These are phyloP conservation scores for Xerocomus potaroensis DNA, from an alignment of 768 basidiomycete species.

Conservation along the genomic window DNA sequence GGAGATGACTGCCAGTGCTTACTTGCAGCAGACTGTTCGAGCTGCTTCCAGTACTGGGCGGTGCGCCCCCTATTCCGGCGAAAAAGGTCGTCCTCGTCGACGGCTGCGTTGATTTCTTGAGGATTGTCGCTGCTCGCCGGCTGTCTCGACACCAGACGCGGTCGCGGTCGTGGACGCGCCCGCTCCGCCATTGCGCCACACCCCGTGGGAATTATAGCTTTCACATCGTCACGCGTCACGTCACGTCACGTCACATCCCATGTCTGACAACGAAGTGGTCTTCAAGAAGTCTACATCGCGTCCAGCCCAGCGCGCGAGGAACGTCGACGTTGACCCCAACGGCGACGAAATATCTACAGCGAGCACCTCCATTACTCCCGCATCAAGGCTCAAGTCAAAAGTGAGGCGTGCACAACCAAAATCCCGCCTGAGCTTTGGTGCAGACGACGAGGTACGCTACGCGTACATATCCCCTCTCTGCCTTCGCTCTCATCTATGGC, in stretches of 20 bases:
- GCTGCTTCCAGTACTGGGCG: slow-evolving; percentile 51
- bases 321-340: slow-evolving; percentile 34
- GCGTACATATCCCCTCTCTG: background rate
- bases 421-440: slow-evolving; percentile 76
- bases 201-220: slow-evolving; percentile 28
- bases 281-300: slow-evolving; percentile 44
- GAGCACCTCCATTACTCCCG: slow-evolving; percentile 56
- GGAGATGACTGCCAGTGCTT: slow-evolving; percentile 9
- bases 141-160: slow-evolving; percentile 38
- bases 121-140: slow-evolving; percentile 3
- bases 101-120: slow-evolving; percentile 10
- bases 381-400: slow-evolving; percentile 68
- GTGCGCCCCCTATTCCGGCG: slow-evolving; percentile 62
- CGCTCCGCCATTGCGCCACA: slow-evolving; percentile 20
- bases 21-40: slow-evolving; percentile 59
- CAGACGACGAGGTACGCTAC: slow-evolving; percentile 52
- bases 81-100: slow-evolving; percentile 67
- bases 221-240: slow-evolving; percentile 14
- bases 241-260: slow-evolving; percentile 23
- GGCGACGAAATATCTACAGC: background rate
- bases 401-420: slow-evolving; percentile 61
- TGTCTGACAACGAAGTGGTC: slow-evolving; percentile 30
- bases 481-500: slow-evolving; percentile 26
- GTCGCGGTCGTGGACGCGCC: slow-evolving; percentile 48
- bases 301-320: slow-evolving; percentile 38